Evolutionary conservation across 1,139 yeast genomes (phyloP), one percentile per base, ranked within the genome.

Genomic region (Scheffersomyces lignicola): DNA sequence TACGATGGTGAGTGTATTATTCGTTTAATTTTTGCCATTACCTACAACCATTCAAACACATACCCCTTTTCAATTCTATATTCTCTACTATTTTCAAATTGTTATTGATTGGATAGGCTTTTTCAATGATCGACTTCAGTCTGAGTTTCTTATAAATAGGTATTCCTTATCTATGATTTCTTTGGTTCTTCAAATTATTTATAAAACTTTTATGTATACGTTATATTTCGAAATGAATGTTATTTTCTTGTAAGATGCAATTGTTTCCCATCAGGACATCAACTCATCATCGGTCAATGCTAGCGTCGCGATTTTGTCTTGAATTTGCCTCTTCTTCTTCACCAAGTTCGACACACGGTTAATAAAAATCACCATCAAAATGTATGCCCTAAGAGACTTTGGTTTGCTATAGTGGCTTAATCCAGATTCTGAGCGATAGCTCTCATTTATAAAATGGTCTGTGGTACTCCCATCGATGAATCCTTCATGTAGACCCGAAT

Each of bases 361-460:
- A 9, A 29, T 24, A 17, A 33, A 33, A 10, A 33, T 15, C 7
- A 24, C 15, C n/a, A 18, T 18, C 13, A 29, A 23, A 23, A 33
- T 33, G 14, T 34, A 34, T 7, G 23, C 7, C 28, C 23, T 34
- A 13, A 34, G 14, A 7, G 28, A 22, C 15, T 31, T 31, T 5
- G 23, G 20, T 10, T 15, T 16, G 21, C 13, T 8, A 3, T 31
- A 22, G 15, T 22, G 7, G 16, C 5, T 11, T 15, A 5, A 24
- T 15, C 13, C 4, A 6, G 12, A 4, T 18, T 3, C 12, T 22
- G 22, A 14, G 17, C 18, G 5, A 31, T 23, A 14, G 16, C 12
- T 14, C 22, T 22, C 13, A 7, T 24, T 24, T 24, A 7, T 24
- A 5, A 24, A n/a, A 5, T 11, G 28, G 7, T 24, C 28, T 10